These are phyloP conservation scores for Aspergillus campestris DNA, from an alignment of 495 filamentous ascomycete genomes.

Conservation along the genomic window DNA sequence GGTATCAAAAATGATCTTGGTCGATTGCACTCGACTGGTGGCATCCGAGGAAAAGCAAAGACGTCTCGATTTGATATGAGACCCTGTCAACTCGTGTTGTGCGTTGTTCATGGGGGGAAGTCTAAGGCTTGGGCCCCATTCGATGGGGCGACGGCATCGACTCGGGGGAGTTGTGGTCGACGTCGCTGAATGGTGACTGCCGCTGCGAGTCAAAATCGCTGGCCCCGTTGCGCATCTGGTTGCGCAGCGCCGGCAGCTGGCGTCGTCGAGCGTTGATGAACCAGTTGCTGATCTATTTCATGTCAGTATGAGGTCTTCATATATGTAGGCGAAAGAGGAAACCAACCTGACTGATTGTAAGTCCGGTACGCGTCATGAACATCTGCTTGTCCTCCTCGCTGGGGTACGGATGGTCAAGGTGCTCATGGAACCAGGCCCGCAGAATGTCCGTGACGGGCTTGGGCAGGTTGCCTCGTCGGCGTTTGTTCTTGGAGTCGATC, in stretches of 20 bases:
- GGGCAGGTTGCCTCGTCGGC: constrained; percentile 74
- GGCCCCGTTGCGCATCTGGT: constrained; percentile 39
- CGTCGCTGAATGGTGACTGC: constrained; percentile 38
- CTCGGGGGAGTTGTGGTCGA: constrained; percentile 27
- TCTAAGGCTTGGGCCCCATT: constrained; percentile 1
- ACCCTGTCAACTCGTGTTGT: constrained; percentile 22
- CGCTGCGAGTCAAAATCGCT: constrained; percentile 26
- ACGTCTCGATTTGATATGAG: background rate
- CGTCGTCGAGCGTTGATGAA: constrained; percentile 87
- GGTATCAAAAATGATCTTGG: constrained; percentile 13
- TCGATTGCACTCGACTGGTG: constrained; percentile 10
- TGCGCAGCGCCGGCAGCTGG: constrained; percentile 60
- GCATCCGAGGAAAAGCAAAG: background rate
- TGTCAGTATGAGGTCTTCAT: background rate
- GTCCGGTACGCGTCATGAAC: constrained; percentile 63
- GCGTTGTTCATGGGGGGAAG: background rate
- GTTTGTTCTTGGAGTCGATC: constrained; percentile 43
- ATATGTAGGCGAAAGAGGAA: background rate
- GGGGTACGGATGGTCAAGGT: constrained; percentile 77
- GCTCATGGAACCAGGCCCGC: constrained; percentile 68
- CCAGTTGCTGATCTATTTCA: constrained; percentile 78
- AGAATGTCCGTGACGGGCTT: constrained; percentile 79
- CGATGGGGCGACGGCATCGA: constrained; percentile 27
- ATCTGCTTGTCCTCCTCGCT: constrained; percentile 86
- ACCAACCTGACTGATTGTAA: constrained; percentile 71